These are phyloP conservation scores for Dichomitus squalens DNA, from an alignment of 1,284 basidiomycete species.

Conservation along the genomic window DNA sequence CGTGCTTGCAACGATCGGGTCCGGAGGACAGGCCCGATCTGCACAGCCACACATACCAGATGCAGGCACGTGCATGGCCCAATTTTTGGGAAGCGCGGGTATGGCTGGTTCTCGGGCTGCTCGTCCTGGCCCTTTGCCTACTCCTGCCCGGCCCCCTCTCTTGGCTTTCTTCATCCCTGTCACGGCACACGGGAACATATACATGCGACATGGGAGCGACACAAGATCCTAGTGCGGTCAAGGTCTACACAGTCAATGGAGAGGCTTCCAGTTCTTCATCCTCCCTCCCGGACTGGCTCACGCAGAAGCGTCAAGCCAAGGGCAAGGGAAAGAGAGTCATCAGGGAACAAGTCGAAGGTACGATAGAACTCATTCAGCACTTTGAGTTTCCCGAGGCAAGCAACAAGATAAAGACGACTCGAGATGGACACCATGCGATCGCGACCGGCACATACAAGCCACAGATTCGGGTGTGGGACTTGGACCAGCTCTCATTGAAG, in stretches of 20 bases:
- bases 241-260: slow-evolving; percentile 91
- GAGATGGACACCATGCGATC: slow-evolving; percentile 90
- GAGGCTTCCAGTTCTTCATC: slow-evolving; percentile 82
- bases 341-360: slow-evolving; percentile 73
- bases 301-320: slow-evolving; percentile 63
- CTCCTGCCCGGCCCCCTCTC: not conserved
- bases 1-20: no score
- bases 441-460: slow-evolving; percentile 99
- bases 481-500: slow-evolving; percentile 91
- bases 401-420: slow-evolving; percentile 88
- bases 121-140: not conserved
- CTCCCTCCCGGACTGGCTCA: slow-evolving; percentile 88
- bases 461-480: slow-evolving; percentile 94
- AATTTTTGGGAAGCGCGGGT: slow-evolving; percentile 9
- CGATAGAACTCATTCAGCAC: slow-evolving; percentile 89
- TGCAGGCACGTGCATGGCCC: not conserved
- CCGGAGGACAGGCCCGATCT: no score
- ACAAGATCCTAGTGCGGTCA: slow-evolving; percentile 49
- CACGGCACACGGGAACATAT: no score
- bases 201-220: slow-evolving; percentile 19
- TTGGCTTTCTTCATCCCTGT: not conserved
- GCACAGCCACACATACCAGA: not conserved
- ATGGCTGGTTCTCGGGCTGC: no score
- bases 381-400: slow-evolving; percentile 98
- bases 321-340: slow-evolving; percentile 64